Base-by-base conservation (phyloP, 1,284 basidiomycete species). In the Papiliotrema laurentii region DNA sequence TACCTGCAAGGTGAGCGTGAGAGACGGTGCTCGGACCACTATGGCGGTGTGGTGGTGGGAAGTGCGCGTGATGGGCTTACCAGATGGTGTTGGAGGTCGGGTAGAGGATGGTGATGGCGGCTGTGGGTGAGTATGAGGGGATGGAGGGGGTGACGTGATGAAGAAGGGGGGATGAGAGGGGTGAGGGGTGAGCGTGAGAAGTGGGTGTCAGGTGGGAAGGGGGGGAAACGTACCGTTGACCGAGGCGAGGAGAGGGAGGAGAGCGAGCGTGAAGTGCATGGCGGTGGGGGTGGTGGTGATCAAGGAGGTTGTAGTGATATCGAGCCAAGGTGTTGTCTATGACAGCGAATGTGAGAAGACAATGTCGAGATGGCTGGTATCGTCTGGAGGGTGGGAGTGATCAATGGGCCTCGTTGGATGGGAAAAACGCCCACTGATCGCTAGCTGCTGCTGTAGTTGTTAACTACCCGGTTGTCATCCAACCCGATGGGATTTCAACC, bases 101-200 rank as follows among this genome's bases (percentile, higher is more conserved):
- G 43, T 59, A 57, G 42, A 65, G 51, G 53, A 71, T 63, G 21
- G 58, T 49, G 40, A 69, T 56, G 27, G 56, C 64, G 25, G 69
- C 69, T 71, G 51, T 9, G 25, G 3, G 19, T 37, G 10, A 36
- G 22, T 3, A 35, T 9, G 9, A 34, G 31, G 16, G 5, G 18
- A 18, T 7, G 7, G 16, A 13, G n/a, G 25, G 14, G 10, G 31
- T 5, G 4, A 31, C 19, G 21, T 11, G 10, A 11, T 13, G 10
- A 13, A 9, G 10, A 24, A 11, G 5, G 25, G 21, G 6, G 19
- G 39, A 41, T 11, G 39, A 11, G 9, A 31, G 6, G 39, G 11
- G 14, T 16, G 25, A 27, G 26, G 5, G 25, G 21, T 21, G 5
- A 40, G 50, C 2, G 49, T 53, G 9, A 55, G 50, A 21, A 21